A percentile compares a stretch with the other conserved stretches of the same genome.
phyloP scores from a whole-genome alignment of 257 asterid genomes.

The Phtheirospermum japonicum region DNA sequence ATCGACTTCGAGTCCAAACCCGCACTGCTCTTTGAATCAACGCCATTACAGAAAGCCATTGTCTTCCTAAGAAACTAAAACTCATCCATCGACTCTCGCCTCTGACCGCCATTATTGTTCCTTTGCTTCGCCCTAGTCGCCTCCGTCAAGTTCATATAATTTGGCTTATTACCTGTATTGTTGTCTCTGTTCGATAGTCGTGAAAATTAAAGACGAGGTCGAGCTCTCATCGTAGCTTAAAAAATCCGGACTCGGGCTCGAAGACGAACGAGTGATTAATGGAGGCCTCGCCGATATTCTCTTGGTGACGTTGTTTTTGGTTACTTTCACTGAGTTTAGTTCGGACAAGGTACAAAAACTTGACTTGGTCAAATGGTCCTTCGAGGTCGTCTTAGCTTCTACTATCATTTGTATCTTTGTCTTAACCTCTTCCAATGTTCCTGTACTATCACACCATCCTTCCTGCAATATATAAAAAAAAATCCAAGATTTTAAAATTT shows the following conservation, averaged over 20 bases:
- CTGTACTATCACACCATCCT: constrained; percentile 91
- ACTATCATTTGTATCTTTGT: constrained; percentile 87
- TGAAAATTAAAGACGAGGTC: constrained; percentile 75
- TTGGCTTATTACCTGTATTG: too few species aligned
- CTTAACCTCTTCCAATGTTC: constrained; percentile 73
- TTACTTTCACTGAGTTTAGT: constrained; percentile 46
- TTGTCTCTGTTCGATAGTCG: too few species aligned
- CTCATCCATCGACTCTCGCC: too few species aligned
- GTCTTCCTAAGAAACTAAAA: too few species aligned
- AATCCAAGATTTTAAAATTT: background rate
- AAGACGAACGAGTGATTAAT: constrained; percentile 48
- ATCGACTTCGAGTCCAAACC: too few species aligned
- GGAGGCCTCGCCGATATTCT: constrained; percentile 64
- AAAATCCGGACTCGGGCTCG: constrained; percentile 80
- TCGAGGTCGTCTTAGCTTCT: constrained; percentile 52
- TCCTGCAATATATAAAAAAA: constrained; percentile 43
- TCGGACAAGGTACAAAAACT: constrained; percentile 45
- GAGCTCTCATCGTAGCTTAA: constrained; percentile 69
- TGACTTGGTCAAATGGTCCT: constrained; percentile 58
- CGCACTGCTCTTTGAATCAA: too few species aligned
- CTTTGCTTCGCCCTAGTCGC: too few species aligned
- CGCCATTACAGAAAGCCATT: too few species aligned
- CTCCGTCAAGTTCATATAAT: too few species aligned
- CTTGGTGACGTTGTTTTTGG: constrained; percentile 63
- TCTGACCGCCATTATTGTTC: too few species aligned